These are phyloP conservation scores for Luvunga scandens DNA, from an alignment of 345 rosid genomes.

Conservation along the genomic window DNA sequence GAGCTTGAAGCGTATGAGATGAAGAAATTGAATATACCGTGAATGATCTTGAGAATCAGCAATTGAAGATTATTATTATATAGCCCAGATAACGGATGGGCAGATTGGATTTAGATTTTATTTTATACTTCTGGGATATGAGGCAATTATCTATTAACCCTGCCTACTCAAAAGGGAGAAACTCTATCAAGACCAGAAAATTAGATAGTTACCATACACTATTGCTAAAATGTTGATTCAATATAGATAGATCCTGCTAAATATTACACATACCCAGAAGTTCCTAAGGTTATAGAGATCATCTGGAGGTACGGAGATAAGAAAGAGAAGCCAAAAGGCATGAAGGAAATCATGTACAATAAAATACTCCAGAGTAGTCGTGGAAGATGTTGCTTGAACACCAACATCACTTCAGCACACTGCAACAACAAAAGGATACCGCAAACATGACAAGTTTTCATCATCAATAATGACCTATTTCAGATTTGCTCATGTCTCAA, in stretches of 20 bases:
- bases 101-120: not conserved
- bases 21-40: not conserved
- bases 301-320: not conserved
- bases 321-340: not conserved
- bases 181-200: not conserved
- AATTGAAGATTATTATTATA: not conserved
- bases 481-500: not conserved
- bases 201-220: not conserved
- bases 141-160: not conserved
- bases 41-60: not conserved
- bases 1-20: too few species aligned
- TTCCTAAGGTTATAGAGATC: not conserved
- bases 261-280: not conserved
- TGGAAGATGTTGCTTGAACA: not conserved
- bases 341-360: not conserved
- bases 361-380: not conserved
- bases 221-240: not conserved
- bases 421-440: conserved; percentile 18
- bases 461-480: not conserved
- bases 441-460: not conserved
- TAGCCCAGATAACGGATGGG: not conserved
- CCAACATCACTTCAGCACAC: conserved; percentile 40
- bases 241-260: not conserved
- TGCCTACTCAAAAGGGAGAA: too few species aligned
- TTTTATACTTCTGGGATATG: not conserved